phyloP scores from a whole-genome alignment of 331 rosid genomes.

The Saraca asoca region DNA sequence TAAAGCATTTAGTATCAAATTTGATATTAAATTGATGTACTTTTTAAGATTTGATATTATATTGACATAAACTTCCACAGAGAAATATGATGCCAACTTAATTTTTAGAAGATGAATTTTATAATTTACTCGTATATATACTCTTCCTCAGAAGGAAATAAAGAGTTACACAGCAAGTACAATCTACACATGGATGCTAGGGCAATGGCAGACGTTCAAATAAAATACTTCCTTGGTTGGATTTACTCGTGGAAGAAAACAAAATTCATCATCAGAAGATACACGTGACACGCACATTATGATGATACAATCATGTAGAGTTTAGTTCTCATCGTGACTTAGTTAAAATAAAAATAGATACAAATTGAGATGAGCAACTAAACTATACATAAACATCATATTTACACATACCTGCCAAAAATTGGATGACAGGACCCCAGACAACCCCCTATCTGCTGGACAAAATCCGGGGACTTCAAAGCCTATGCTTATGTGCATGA shows the following conservation, averaged over 20 bases:
- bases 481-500: slow-evolving; percentile 21
- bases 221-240: slow-evolving; percentile 1
- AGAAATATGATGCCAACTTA: no score
- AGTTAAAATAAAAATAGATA: slow-evolving; percentile 41
- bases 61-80: no score
- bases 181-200: slow-evolving; percentile 13
- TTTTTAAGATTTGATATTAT: no score
- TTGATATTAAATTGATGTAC: no score
- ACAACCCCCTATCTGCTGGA: slow-evolving; percentile 41
- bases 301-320: slow-evolving; percentile 40
- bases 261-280: slow-evolving; percentile 50
- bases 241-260: slow-evolving; percentile 36
- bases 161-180: no score
- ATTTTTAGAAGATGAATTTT: no score
- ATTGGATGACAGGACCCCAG: slow-evolving; percentile 31
- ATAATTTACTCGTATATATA: no score
- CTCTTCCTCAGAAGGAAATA: no score
- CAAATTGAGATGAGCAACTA: slow-evolving; percentile 65
- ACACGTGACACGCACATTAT: slow-evolving; percentile 34
- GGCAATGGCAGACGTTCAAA: slow-evolving; percentile 18
- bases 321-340: slow-evolving; percentile 60
- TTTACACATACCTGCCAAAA: slow-evolving; percentile 56
- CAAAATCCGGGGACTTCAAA: slow-evolving; percentile 33
- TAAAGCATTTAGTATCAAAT: no score
- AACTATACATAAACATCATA: slow-evolving; percentile 53